Conservation (phyloP, 2,329 filamentous ascomycete species). For the Scedosporium boydii region DNA sequence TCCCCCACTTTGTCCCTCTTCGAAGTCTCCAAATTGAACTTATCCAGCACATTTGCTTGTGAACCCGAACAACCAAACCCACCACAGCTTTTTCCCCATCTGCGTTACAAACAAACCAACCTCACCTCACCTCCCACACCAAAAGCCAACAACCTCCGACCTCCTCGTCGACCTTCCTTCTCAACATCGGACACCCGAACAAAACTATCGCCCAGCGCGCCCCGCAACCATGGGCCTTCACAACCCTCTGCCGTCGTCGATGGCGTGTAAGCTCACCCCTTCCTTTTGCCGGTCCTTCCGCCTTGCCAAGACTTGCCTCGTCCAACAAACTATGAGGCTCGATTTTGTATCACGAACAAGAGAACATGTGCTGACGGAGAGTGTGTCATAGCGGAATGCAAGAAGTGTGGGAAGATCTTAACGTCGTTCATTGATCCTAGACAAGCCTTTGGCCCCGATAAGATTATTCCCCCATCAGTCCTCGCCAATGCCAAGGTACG, state of each 20-base stretch:
- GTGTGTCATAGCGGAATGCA: conserved; percentile 72
- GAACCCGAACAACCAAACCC: background rate
- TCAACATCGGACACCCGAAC: background rate
- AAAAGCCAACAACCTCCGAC: background rate
- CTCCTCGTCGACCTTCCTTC: background rate
- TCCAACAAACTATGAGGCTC: conserved; percentile 11
- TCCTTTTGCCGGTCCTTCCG: conserved; percentile 11
- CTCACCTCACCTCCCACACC: background rate
- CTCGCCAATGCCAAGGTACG: conserved; percentile 82
- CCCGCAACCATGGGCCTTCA: conserved; percentile 47
- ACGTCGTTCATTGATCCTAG: conserved; percentile 88
- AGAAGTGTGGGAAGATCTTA: conserved; percentile 93
- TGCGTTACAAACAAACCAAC: background rate
- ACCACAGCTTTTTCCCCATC: background rate
- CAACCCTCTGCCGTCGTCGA: conserved; percentile 56
- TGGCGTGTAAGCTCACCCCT: conserved; percentile 50
- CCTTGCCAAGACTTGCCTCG: conserved; percentile 12
- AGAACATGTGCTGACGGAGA: background rate
- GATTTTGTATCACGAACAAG: conserved; percentile 6
- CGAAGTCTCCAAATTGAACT: background rate
- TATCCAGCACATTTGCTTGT: background rate
- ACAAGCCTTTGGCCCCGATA: conserved; percentile 91
- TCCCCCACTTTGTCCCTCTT: background rate
- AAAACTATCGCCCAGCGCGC: background rate
- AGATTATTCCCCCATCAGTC: conserved; percentile 86